Percentiles rank a stretch among this genome's conserved stretches.
These are phyloP conservation scores for Curvularia sp. DNA, from an alignment of 2,329 filamentous ascomycete genomes.

Conservation along the genomic window DNA sequence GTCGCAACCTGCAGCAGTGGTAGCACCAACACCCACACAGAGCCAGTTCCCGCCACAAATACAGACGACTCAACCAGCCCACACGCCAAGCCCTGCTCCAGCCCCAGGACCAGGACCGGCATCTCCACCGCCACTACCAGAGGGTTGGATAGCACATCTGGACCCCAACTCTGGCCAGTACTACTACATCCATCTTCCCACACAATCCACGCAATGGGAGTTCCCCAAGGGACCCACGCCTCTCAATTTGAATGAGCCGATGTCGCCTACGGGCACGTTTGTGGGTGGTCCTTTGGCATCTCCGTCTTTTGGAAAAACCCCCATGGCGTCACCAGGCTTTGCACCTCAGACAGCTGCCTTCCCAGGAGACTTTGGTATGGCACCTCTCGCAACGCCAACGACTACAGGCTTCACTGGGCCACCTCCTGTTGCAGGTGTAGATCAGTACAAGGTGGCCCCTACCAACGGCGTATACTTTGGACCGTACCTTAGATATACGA, in stretches of 20 bases:
- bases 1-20: slow-evolving; percentile 48
- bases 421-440: slow-evolving; percentile 86
- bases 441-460: slow-evolving; percentile 90
- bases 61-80: slow-evolving; percentile 33
- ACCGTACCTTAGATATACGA: slow-evolving; percentile 92
- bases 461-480: slow-evolving; percentile 99
- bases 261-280: slow-evolving; percentile 75
- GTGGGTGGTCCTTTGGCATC: slow-evolving; percentile 51
- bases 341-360: slow-evolving; percentile 84
- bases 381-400: slow-evolving; percentile 74
- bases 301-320: slow-evolving; percentile 62
- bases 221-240: slow-evolving; percentile 96
- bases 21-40: slow-evolving; percentile 43
- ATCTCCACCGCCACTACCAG: slow-evolving; percentile 90
- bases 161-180: slow-evolving; percentile 97
- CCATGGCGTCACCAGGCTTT: slow-evolving; percentile 80
- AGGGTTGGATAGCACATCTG: slow-evolving; percentile 97
- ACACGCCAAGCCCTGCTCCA: slow-evolving; percentile 56
- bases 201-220: slow-evolving; percentile 97
- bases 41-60: slow-evolving; percentile 35
- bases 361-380: slow-evolving; percentile 84
- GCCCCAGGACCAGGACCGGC: slow-evolving; percentile 72
- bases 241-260: slow-evolving; percentile 80
- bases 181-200: slow-evolving; percentile 96
- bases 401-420: slow-evolving; percentile 85